These are phyloP conservation scores for Mycothermus thermophilus DNA, from an alignment of 495 filamentous ascomycete genomes.

Conservation along the genomic window DNA sequence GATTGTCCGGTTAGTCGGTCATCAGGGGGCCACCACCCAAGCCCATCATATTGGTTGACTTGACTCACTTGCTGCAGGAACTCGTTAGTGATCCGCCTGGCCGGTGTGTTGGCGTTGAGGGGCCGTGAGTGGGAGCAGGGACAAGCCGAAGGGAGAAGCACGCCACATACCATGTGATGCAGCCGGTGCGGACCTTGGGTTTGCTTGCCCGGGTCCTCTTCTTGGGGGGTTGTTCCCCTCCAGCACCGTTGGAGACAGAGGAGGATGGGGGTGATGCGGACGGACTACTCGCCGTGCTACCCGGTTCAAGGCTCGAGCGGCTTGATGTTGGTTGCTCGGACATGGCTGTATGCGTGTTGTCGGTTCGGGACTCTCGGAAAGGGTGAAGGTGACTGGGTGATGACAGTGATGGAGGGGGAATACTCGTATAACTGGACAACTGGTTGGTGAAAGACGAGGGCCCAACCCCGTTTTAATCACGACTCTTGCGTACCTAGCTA, in stretches of 20 bases:
- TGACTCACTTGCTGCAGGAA: conserved; percentile 12
- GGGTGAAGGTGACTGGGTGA: conserved; percentile 1
- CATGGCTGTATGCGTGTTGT: conserved; percentile 2
- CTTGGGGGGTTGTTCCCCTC: no score
- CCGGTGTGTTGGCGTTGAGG: not conserved
- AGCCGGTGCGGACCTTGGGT: conserved; percentile 21
- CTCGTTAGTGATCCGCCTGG: not conserved
- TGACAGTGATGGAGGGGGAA: not conserved
- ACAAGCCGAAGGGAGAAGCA: not conserved
- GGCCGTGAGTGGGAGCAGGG: not conserved
- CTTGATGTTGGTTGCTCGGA: not conserved
- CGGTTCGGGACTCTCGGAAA: not conserved
- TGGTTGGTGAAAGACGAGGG: conserved; percentile 1
- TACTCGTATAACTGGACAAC: not conserved
- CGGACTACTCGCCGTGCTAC: conserved; percentile 5
- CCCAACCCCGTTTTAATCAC: not conserved
- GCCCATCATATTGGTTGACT: not conserved
- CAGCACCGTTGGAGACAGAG: not conserved
- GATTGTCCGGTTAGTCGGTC: not conserved
- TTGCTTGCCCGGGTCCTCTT: conserved; percentile 22
- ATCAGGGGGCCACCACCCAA: not conserved
- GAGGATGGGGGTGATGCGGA: conserved; percentile 6
- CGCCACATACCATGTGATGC: conserved; percentile 19
- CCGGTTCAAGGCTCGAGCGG: conserved; percentile 3
- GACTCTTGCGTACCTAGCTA: not conserved